Evolutionary conservation across 306 rosid genomes (phyloP).

Genomic region (Lupinus albus): DNA sequence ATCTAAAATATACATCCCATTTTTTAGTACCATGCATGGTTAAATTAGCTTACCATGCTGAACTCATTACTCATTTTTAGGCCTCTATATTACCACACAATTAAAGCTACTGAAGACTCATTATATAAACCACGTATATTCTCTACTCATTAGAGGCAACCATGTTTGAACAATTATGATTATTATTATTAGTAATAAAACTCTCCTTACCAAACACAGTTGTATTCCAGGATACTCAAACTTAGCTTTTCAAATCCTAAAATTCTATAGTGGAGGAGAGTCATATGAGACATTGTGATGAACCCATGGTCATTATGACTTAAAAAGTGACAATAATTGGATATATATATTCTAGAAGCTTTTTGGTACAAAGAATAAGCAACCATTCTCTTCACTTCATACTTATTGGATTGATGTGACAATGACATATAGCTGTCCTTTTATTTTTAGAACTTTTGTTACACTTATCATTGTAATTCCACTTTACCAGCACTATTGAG

Average conservation of each 20-base stretch:
- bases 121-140: too few species aligned
- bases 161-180: too few species aligned
- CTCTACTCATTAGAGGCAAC: too few species aligned
- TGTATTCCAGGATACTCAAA: too few species aligned
- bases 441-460: background rate
- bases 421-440: conserved; percentile 36
- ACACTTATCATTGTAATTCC: background rate
- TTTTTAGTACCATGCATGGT: too few species aligned
- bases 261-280: conserved; percentile 41
- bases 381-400: conserved; percentile 42
- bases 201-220: too few species aligned
- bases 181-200: too few species aligned
- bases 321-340: conserved; percentile 24
- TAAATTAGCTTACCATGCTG: too few species aligned
- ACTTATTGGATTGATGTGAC: conserved; percentile 35
- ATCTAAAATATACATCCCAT: too few species aligned
- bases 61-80: too few species aligned
- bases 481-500: conserved; percentile 46
- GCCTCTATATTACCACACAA: background rate
- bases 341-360: conserved; percentile 61
- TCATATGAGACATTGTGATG: conserved; percentile 30
- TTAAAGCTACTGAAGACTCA: background rate
- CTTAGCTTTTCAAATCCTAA: background rate
- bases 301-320: conserved; percentile 9
- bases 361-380: conserved; percentile 28